phyloP scores from a whole-genome alignment of 306 rosid species.

The Purshia tridentata region DNA sequence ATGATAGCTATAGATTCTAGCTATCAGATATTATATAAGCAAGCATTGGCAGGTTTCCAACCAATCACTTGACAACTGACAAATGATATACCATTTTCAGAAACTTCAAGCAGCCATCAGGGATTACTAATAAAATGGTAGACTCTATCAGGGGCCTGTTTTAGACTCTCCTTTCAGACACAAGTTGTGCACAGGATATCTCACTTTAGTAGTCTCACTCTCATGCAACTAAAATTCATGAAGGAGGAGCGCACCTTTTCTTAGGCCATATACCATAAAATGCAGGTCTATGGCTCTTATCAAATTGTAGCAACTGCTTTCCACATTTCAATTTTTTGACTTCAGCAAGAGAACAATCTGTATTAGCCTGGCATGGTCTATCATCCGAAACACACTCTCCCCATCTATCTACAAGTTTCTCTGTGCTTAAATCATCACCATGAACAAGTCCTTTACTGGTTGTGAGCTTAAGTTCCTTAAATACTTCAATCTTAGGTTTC shows the following conservation, averaged over 20 bases:
- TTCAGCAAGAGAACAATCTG: conserved; percentile 36
- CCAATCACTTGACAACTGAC: not conserved
- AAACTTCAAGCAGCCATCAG: not conserved
- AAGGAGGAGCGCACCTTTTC: conserved; percentile 56
- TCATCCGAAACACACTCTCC: conserved; percentile 43
- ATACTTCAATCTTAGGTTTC: conserved; percentile 57
- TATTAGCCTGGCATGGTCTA: conserved; percentile 38
- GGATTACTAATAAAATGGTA: not conserved
- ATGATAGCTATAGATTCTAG: not conserved
- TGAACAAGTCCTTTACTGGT: conserved; percentile 42
- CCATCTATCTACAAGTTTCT: conserved; percentile 54
- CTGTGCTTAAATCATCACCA: conserved; percentile 52
- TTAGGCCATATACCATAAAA: conserved; percentile 82
- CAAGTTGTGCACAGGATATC: conserved; percentile 5
- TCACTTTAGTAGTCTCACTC: conserved; percentile 1
- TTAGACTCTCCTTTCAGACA: not conserved
- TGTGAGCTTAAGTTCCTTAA: conserved; percentile 79
- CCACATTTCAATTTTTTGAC: conserved; percentile 41
- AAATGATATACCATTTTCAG: not conserved
- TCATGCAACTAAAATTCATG: conserved; percentile 9
- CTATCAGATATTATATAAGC: not conserved
- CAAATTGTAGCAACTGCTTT: conserved; percentile 82
- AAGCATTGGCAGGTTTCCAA: conserved; percentile 1
- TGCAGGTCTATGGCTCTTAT: conserved; percentile 84
- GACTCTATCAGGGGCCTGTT: not conserved